phyloP scores from a whole-genome alignment of 2,329 filamentous ascomycete species.

The Aspergillus sp. region DNA sequence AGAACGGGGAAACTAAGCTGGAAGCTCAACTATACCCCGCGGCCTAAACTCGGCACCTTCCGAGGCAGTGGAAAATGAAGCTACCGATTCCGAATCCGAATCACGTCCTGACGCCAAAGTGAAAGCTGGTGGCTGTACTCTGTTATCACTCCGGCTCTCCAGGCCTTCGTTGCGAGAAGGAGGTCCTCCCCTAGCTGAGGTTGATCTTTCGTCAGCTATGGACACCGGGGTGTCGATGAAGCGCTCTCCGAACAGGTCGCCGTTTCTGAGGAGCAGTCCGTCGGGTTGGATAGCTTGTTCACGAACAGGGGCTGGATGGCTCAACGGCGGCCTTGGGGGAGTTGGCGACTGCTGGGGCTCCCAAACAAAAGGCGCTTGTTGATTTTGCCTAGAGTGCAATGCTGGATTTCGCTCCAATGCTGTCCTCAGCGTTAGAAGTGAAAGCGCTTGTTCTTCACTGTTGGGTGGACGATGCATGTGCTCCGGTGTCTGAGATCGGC shows the following conservation, averaged over 20 bases:
- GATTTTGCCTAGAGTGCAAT: not conserved
- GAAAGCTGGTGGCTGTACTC: not conserved
- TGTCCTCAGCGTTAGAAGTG: not conserved
- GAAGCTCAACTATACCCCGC: not conserved
- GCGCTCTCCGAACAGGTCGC: not conserved
- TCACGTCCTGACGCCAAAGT: not conserved
- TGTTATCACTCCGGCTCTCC: not conserved
- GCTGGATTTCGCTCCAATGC: not conserved
- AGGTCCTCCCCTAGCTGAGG: not conserved
- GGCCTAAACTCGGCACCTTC: constrained; percentile 10
- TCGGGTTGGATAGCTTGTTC: not conserved
- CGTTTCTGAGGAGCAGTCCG: not conserved
- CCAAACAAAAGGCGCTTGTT: not conserved
- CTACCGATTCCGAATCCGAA: constrained; percentile 19
- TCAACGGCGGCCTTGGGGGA: not conserved
- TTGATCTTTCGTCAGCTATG: not conserved
- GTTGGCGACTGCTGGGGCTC: not conserved
- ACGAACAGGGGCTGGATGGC: constrained; percentile 2
- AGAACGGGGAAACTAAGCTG: not conserved
- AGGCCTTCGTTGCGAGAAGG: not conserved
- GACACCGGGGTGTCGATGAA: constrained; percentile 9
- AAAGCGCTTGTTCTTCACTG: constrained; percentile 4
- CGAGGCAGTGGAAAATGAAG: constrained; percentile 27
- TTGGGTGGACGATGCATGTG: constrained; percentile 17
- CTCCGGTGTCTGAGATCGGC: constrained; percentile 26